Evolutionary conservation across 352 stramenopile genomes (phyloP).

Genomic region (Phytophthora macrochlamydospora): DNA sequence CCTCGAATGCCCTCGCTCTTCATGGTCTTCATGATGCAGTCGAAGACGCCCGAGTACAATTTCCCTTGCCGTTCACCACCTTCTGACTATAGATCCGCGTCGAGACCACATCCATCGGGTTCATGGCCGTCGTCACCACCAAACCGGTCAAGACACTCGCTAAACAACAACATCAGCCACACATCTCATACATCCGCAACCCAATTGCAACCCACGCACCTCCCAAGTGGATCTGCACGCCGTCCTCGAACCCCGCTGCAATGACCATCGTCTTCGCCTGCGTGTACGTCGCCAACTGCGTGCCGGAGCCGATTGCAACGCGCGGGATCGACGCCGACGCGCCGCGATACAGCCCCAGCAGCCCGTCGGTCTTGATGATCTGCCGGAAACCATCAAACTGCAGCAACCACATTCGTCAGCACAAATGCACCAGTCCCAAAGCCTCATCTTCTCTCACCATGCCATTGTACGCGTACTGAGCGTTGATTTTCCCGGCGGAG

Average conservation of each 20-base stretch:
- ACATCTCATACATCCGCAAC: not conserved
- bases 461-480: conserved; percentile 83
- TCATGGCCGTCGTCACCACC: conserved; percentile 86
- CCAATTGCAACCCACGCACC: conserved; percentile 41
- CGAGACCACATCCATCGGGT: conserved; percentile 89
- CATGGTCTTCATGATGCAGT: conserved; percentile 85
- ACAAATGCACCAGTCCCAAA: not conserved
- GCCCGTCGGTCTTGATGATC: conserved; percentile 73
- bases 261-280: conserved; percentile 86
- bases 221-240: conserved; percentile 75
- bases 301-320: conserved; percentile 81
- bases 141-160: conserved; percentile 83
- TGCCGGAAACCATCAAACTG: conserved; percentile 84
- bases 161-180: conserved; percentile 25
- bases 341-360: conserved; percentile 74
- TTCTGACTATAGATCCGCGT: conserved; percentile 89
- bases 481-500: conserved; percentile 74
- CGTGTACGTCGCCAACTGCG: conserved; percentile 86
- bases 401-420: conserved; percentile 6
- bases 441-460: conserved; percentile 52
- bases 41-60: conserved; percentile 74
- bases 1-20: conserved; percentile 75
- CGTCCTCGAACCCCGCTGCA: conserved; percentile 74
- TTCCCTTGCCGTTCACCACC: conserved; percentile 85
- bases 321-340: conserved; percentile 76